These are phyloP conservation scores for Knoxdaviesia capensis DNA, from an alignment of 2,329 filamentous ascomycete species.

Conservation along the genomic window DNA sequence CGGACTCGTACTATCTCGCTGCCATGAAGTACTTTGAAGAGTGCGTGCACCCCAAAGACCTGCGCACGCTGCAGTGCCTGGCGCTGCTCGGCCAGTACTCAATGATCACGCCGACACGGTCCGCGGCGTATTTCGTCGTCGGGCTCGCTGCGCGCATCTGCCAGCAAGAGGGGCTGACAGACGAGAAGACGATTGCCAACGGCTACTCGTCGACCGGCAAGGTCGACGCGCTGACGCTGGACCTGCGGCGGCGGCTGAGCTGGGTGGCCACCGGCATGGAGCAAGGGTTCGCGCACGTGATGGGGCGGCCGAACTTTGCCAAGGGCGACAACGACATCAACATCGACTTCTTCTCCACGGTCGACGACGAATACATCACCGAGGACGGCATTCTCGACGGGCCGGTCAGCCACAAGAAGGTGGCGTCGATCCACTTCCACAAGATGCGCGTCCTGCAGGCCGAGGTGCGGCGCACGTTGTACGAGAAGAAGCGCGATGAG, in stretches of 20 bases:
- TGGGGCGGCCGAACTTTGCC: constrained; percentile 75
- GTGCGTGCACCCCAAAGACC: constrained; percentile 69
- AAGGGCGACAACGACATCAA: constrained; percentile 67
- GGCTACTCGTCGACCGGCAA: constrained; percentile 33
- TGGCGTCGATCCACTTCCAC: constrained; percentile 80
- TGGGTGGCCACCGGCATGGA: constrained; percentile 87
- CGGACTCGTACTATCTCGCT: constrained; percentile 86
- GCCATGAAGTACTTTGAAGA: constrained; percentile 71
- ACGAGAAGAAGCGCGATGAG: constrained; percentile 61
- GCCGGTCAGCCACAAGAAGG: constrained; percentile 61
- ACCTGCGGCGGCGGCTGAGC: constrained; percentile 72
- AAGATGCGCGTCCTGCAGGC: constrained; percentile 77
- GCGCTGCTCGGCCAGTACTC: constrained; percentile 81
- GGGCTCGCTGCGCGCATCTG: constrained; percentile 74
- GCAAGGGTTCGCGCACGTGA: constrained; percentile 65
- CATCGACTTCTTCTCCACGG: constrained; percentile 64
- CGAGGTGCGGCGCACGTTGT: constrained; percentile 70
- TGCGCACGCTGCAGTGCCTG: constrained; percentile 79
- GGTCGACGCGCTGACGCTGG: constrained; percentile 55
- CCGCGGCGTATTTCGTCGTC: constrained; percentile 82
- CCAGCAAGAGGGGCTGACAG: constrained; percentile 70
- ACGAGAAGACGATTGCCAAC: constrained; percentile 67
- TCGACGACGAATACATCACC: constrained; percentile 70
- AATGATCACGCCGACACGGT: constrained; percentile 74
- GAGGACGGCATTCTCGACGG: constrained; percentile 52